A percentile compares a stretch with the other conserved stretches of the same genome.
Conservation (phyloP, 768 basidiomycete genomes). For the Mycena pura region DNA sequence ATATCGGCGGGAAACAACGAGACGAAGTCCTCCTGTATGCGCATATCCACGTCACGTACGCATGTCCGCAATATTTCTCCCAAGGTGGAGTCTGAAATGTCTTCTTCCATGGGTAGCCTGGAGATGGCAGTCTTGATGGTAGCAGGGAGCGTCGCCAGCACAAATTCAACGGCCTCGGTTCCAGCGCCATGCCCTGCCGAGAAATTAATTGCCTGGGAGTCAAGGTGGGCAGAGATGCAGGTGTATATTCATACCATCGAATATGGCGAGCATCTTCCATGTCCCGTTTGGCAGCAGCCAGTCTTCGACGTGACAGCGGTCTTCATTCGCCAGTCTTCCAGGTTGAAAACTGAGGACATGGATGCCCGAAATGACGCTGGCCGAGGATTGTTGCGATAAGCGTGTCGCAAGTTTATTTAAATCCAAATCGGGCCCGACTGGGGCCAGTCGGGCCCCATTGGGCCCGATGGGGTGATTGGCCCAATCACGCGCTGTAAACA, state of each 20-base stretch:
- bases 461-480: no score
- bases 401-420: no score
- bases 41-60: slow-evolving; percentile 10
- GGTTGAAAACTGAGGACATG: slow-evolving; percentile 18
- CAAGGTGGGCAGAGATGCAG: no score
- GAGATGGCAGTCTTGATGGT: background rate
- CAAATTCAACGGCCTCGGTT: slow-evolving; percentile 14
- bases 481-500: no score
- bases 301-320: slow-evolving; percentile 13
- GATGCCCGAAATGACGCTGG: background rate
- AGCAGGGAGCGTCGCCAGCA: background rate
- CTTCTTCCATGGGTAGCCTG: background rate
- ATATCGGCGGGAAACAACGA: background rate
- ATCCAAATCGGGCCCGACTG: no score
- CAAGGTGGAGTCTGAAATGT: background rate
- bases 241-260: slow-evolving; percentile 11
- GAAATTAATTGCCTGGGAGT: no score
- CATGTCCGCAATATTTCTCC: background rate
- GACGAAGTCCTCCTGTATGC: slow-evolving; percentile 9
- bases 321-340: slow-evolving; percentile 1
- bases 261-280: slow-evolving; percentile 17
- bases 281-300: slow-evolving; percentile 9
- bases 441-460: no score
- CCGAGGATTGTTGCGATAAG: background rate
- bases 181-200: slow-evolving; percentile 18